Evolutionary conservation across 2,329 filamentous ascomycete genomes (phyloP), one percentile per base, ranked within the genome.

Genomic region (Alternaria arbusti): DNA sequence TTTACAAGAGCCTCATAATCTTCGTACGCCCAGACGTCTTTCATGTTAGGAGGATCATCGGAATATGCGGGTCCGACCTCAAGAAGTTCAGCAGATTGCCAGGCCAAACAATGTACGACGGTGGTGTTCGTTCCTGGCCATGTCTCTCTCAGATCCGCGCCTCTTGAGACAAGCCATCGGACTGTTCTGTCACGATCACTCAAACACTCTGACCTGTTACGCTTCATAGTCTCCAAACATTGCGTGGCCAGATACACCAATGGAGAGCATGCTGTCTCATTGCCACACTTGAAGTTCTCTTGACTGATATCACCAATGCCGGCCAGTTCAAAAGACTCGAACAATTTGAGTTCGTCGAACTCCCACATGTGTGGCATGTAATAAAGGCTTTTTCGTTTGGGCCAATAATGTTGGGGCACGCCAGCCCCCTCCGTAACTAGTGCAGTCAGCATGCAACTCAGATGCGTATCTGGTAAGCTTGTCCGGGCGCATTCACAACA

Each of bases 321-420:
- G 0, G 13, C 23, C 0, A 2, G n/a, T 11, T 28, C 23, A 0
- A 26, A n/a, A 17, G 3, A 6, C 9, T 49, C 23, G 15, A 49
- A 6, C 2, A 49, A 0, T n/a, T 1, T 7, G 9, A 36, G 15
- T 9, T 9, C n/a, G 0, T 36, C 15, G 13, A 0, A 5, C 0
- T 0, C 9, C 32, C 32, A 36, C 32, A n/a, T 9, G 0, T 36
- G 4, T 36, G 32, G 32, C 32, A 36, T 49, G 15, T 12, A 7
- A 49, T 17, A 49, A 2, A 17, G 15, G 3, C 15, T 20, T 12
- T 8, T 26, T 1, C 32, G 15, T 17, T 13, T 1, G 1, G 46
- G 46, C 46, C 46, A 49, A 12, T 12, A 28, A 3, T n/a, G 5
- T 26, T 12, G 8, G 3, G 45, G 45, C 2, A 28, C 23, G 5